Base-by-base conservation (phyloP, 23 red algal species). In the Gracilaria vermiculophylla region DNA sequence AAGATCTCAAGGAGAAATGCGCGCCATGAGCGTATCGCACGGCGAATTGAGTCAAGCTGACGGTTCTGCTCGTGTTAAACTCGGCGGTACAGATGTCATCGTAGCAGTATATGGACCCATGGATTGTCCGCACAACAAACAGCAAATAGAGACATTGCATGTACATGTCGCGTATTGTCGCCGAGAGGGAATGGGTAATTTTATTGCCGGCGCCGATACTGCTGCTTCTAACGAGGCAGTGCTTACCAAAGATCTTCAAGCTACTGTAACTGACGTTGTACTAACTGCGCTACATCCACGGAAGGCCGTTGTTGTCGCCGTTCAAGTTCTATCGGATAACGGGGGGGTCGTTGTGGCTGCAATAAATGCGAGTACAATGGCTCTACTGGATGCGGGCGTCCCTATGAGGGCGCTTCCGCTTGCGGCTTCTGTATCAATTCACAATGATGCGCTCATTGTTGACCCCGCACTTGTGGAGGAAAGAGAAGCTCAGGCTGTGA, bases 71-170 rank as follows among this genome's bases (percentile, higher is more conserved):
- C 64, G 81, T 37, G 50, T 92, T 11, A 70, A 31, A 17, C 53
- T 86, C 25, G 89, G 89, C 57, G 61, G 62, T 16, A 97, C 94
- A 1, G 77, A 86, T 51, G 94, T 97, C 47, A 71, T 97, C 28
- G 94, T 90, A 31, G 91, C 81, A 9, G 73, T 97, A 47, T 97
- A 97, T 47, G 94, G 94, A 10, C 94, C 94, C 21, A 70, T 83
- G 23, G 94, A 93, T 16, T 76, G 84, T 33, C 84, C 84, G 14
- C 47, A 73, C 39, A 66, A 65, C 34, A 66, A 70, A 16, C 70
- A 86, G 36, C 50, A 71, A 15, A 80, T 73, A 34, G 87, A 91
- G 33, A 35, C 57, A 53, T 11, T 91, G 27, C 74, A 91, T 51
- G 87, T 91, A 13, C 39, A 71, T 73, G 87, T 91, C 2, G 52